Base-by-base conservation (phyloP, 2,329 filamentous ascomycete genomes). In the Pochonia chlamydosporia region DNA sequence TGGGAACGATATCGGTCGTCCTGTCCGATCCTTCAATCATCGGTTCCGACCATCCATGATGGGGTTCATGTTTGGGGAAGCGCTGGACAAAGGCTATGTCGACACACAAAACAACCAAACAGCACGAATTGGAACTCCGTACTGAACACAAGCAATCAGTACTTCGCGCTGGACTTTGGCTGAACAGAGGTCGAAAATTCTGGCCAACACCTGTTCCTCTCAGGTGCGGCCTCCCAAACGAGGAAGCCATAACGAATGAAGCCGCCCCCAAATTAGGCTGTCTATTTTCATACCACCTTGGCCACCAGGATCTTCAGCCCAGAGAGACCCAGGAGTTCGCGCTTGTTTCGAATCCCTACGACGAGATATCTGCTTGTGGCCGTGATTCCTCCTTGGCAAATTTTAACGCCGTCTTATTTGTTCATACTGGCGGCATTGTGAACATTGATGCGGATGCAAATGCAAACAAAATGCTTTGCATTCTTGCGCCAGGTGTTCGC, bases 331-430 rank as follows among this genome's bases (percentile, higher is more conserved):
- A 44, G 50, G 44, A 20, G 25, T 40, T 40, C 28, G 50, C 43
- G 47, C 26, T 30, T 33, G 52, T 54, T 52, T 52, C 50, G 46
- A 46, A 46, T 43, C 43, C 40, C 35, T 43, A 36, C 40, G n/a
- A 24, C 26, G 9, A 14, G 14, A 9, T 3, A 10, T 20, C 16
- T 10, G 23, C 18, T 26, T 18, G 5, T 47, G 44, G 40, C n/a
- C 13, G 10, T 23, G 8, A 44, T 14, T 26, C 24, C 16, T 35
- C 28, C 48, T 40, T 49, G 45, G 43, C 52, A 23, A 16, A 13
- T 24, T n/a, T 23, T n/a, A n/a, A n/a, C n/a, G n/a, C n/a, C n/a
- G n/a, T 25, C 28, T 20, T 21, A 33, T 24, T 43, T 16, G 41
- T 43, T 20, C 18, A 20, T 13, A 23, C 21, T 31, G 11, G 21